Evolutionary conservation across 2,329 filamentous ascomycete species (phyloP).

Genomic region (Phoma sp.): DNA sequence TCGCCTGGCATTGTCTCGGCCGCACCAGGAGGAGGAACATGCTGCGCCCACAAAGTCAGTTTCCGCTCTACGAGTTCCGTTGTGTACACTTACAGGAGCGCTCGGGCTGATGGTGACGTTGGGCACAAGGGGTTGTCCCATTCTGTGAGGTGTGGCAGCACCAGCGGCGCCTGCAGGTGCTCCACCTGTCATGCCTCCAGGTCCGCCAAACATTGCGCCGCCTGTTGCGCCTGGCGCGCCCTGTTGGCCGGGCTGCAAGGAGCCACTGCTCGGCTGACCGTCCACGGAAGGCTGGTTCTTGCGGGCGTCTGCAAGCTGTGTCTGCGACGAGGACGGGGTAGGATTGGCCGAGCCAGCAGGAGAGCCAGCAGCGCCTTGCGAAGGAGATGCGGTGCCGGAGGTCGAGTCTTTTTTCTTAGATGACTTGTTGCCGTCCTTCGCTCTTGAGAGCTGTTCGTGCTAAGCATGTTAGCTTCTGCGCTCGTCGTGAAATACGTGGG

Average conservation of each 20-base stretch:
- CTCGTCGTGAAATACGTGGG: conserved; percentile 33
- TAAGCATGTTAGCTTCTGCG: conserved; percentile 59
- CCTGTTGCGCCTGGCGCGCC: conserved; percentile 39
- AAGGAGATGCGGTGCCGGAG: conserved; percentile 80
- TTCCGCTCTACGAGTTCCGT: neutral
- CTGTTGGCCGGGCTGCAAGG: conserved; percentile 42
- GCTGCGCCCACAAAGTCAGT: conserved; percentile 58
- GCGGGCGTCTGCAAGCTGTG: conserved; percentile 82
- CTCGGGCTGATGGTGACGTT: conserved; percentile 96
- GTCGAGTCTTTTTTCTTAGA: conserved; percentile 66
- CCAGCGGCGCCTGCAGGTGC: conserved; percentile 54
- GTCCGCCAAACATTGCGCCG: conserved; percentile 43
- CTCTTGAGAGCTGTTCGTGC: conserved; percentile 86
- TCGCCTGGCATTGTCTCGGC: conserved; percentile 98
- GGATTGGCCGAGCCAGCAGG: conserved; percentile 66
- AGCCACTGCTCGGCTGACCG: conserved; percentile 30
- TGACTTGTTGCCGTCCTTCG: conserved; percentile 80
- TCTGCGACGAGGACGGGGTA: conserved; percentile 89
- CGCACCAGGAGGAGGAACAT: conserved; percentile 88
- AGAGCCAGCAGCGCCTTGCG: conserved; percentile 64
- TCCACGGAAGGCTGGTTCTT: conserved; percentile 70
- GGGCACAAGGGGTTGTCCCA: conserved; percentile 71
- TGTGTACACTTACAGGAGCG: conserved; percentile 62
- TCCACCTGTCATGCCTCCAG: conserved; percentile 39
- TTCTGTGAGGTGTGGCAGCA: conserved; percentile 66